phyloP scores from a whole-genome alignment of 129 eudicot genomes.

The Flaveria trinervia region DNA sequence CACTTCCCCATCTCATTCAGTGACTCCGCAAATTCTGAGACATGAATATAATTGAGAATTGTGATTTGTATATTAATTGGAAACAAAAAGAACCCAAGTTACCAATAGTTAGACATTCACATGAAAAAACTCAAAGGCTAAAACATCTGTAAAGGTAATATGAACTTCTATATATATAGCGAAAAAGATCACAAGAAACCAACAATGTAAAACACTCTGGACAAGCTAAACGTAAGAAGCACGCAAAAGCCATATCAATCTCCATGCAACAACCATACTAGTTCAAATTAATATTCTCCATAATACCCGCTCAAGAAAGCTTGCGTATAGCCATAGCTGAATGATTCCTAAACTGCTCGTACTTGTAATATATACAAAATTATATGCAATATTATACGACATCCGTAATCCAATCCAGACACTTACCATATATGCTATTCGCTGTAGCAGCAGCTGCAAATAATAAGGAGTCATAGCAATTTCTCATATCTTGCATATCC shows the following conservation, averaged over 20 bases:
- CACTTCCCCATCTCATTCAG: slow-evolving; percentile 81
- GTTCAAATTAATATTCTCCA: neutral
- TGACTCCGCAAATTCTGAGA: slow-evolving; percentile 89
- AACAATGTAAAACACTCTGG: neutral
- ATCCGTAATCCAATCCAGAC: neutral
- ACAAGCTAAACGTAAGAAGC: neutral
- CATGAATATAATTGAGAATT: neutral
- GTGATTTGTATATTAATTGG: neutral
- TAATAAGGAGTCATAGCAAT: slow-evolving; percentile 74
- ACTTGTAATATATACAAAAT: neutral
- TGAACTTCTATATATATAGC: neutral
- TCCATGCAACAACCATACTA: neutral
- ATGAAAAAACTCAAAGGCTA: neutral
- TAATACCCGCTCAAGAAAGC: neutral
- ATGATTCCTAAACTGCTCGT: neutral
- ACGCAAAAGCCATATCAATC: neutral
- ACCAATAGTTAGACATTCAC: neutral
- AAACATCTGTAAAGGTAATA: neutral
- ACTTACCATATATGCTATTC: slow-evolving; percentile 78
- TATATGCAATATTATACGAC: neutral
- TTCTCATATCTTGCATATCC: slow-evolving; percentile 92
- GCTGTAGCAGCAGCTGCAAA: slow-evolving; percentile 93
- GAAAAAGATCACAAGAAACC: neutral
- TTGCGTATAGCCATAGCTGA: neutral
- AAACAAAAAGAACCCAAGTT: neutral